phyloP scores from a whole-genome alignment of 2,329 filamentous ascomycete genomes.

The Monilinia laxa region DNA sequence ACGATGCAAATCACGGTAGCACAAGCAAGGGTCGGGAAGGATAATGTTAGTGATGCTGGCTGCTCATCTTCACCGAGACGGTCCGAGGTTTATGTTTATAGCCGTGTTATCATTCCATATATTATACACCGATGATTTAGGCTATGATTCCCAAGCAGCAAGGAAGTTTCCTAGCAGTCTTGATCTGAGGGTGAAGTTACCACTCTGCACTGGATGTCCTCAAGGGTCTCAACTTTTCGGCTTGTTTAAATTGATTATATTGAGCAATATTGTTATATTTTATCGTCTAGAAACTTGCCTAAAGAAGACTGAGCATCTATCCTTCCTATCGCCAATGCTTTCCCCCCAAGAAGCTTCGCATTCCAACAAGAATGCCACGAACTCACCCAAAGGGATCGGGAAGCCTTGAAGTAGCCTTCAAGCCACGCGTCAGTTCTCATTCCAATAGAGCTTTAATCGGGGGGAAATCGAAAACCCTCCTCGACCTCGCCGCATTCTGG shows the following conservation, averaged over 20 bases:
- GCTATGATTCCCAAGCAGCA: neutral
- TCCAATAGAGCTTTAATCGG: neutral
- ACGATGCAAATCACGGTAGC: constrained; percentile 2
- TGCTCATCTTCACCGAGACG: constrained; percentile 7
- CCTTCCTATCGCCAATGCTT: neutral
- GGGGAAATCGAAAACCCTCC: neutral
- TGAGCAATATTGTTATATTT: neutral
- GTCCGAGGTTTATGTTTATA: constrained; percentile 1
- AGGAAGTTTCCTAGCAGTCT: neutral
- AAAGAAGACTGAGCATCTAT: neutral
- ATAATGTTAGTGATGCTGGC: constrained; percentile 3
- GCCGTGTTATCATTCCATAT: neutral
- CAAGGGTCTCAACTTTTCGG: too few species aligned
- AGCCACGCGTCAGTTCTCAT: neutral
- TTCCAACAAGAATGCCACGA: constrained; percentile 3
- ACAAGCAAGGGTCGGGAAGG: constrained; percentile 7
- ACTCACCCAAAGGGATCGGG: neutral
- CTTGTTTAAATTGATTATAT: neutral
- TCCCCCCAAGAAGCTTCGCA: neutral
- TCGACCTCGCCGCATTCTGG: neutral
- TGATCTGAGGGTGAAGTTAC: neutral
- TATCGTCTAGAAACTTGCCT: neutral
- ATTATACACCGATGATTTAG: neutral
- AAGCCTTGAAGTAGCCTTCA: neutral
- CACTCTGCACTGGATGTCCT: too few species aligned